A percentile compares a stretch with the other conserved stretches of the same genome.
Evolutionary conservation across 2,329 filamentous ascomycete species (phyloP).

Genomic region (Pseudocercospora pini-densiflorae): DNA sequence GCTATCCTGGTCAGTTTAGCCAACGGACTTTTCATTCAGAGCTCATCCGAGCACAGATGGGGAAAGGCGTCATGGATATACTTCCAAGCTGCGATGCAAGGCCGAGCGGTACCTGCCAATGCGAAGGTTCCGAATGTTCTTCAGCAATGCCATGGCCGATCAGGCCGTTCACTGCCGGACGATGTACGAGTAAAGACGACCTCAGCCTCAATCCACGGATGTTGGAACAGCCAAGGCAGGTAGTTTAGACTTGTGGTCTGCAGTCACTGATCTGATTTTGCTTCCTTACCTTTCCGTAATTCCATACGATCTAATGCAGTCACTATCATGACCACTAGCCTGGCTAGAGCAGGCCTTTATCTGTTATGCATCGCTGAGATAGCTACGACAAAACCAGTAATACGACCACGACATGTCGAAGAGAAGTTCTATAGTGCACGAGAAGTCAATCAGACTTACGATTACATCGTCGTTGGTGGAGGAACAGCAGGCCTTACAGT

Average conservation of each 20-base stretch:
- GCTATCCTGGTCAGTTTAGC: constrained; percentile 1
- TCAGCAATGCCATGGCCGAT: background rate
- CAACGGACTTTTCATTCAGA: background rate
- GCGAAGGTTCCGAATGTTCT: constrained; percentile 3
- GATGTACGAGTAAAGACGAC: background rate
- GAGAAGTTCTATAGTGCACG: background rate
- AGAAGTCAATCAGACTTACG: constrained; percentile 20
- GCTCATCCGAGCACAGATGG: background rate
- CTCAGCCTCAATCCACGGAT: background rate
- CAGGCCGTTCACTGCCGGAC: background rate
- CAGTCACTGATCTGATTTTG: background rate
- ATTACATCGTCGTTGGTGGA: constrained; percentile 39
- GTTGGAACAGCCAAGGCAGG: background rate
- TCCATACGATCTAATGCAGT: background rate
- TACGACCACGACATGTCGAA: background rate
- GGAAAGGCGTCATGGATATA: constrained; percentile 5
- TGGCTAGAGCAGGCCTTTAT: background rate
- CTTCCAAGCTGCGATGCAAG: constrained; percentile 1
- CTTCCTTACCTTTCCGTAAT: background rate
- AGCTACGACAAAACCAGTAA: background rate
- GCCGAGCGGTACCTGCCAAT: constrained; percentile 1
- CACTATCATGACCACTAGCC: constrained; percentile 3
- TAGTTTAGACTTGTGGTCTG: background rate
- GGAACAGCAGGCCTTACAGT: constrained; percentile 37
- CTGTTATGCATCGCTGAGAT: background rate